These are phyloP conservation scores for Globisporangium takayamanum DNA, from an alignment of 352 stramenopile genomes.

Conservation along the genomic window DNA sequence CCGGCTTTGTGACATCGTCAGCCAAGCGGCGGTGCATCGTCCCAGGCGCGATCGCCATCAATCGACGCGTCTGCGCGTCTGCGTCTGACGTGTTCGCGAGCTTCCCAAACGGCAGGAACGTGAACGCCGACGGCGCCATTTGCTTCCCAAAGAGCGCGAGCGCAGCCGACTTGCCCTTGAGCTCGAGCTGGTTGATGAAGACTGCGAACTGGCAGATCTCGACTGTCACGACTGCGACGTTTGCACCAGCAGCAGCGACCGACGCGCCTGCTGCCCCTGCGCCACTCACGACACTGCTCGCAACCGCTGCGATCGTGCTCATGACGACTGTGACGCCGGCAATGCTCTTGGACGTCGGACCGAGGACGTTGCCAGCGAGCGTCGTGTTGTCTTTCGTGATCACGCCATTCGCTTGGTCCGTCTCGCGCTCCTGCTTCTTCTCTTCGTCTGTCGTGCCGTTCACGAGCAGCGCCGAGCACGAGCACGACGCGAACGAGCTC, in stretches of 20 bases:
- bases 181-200: slow-evolving; percentile 68
- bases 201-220: slow-evolving; percentile 80
- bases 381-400: slow-evolving; percentile 66
- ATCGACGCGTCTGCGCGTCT: slow-evolving; percentile 4
- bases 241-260: slow-evolving; percentile 44
- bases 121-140: slow-evolving; percentile 70
- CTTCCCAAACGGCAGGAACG: slow-evolving; percentile 71
- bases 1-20: slow-evolving; percentile 16
- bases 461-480: slow-evolving; percentile 52
- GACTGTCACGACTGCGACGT: slow-evolving; percentile 63
- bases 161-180: slow-evolving; percentile 64
- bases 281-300: slow-evolving; percentile 41
- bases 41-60: background rate
- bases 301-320: slow-evolving; percentile 64
- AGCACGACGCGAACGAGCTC: slow-evolving; percentile 56
- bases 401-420: slow-evolving; percentile 34
- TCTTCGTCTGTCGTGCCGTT: slow-evolving; percentile 41
- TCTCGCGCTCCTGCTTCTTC: slow-evolving; percentile 56
- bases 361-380: slow-evolving; percentile 46
- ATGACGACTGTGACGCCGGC: slow-evolving; percentile 64
- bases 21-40: slow-evolving; percentile 3
- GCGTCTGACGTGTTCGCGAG: slow-evolving; percentile 23
- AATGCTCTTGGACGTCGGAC: slow-evolving; percentile 59
- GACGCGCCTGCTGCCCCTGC: slow-evolving; percentile 38
- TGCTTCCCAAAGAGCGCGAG: slow-evolving; percentile 64